phyloP scores from a whole-genome alignment of 23 red algal genomes.

The Cyanidium caldarium region DNA sequence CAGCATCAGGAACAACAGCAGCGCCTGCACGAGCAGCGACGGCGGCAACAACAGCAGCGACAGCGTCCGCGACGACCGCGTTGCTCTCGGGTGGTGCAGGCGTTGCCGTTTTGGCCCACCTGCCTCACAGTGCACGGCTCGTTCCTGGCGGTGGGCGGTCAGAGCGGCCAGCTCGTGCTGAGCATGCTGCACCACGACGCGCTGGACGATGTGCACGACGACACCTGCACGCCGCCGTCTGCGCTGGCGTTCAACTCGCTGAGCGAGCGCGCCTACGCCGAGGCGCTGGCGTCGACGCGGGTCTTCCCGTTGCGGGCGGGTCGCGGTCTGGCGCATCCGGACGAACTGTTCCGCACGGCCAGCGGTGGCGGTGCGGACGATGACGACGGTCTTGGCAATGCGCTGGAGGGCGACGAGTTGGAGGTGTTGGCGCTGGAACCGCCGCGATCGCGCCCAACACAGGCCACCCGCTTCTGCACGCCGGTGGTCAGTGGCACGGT shows the following conservation, averaged over 20 bases:
- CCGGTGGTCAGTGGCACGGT: neutral
- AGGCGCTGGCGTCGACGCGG: no score
- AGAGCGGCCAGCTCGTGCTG: constrained; percentile 7
- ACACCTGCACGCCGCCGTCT: neutral
- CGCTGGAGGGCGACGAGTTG: neutral
- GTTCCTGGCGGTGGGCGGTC: constrained; percentile 7
- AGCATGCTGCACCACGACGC: neutral
- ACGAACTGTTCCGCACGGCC: neutral
- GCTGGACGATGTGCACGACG: neutral
- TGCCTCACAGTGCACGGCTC: neutral
- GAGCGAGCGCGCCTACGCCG: neutral
- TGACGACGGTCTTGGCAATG: neutral
- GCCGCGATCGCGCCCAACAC: no score
- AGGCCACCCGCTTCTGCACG: neutral
- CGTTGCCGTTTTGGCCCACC: constrained; percentile 9
- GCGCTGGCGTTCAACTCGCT: neutral
- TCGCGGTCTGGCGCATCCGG: no score
- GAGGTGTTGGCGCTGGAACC: no score
- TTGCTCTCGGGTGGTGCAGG: no score
- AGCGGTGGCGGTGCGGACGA: neutral
- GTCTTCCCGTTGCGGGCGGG: no score
- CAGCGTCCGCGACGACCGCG: neutral
- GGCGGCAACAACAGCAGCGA: no score
- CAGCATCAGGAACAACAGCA: no score
- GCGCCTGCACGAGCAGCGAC: no score